phyloP scores from a whole-genome alignment of 1,139 yeast species.

The Suhomyces terraborum region DNA sequence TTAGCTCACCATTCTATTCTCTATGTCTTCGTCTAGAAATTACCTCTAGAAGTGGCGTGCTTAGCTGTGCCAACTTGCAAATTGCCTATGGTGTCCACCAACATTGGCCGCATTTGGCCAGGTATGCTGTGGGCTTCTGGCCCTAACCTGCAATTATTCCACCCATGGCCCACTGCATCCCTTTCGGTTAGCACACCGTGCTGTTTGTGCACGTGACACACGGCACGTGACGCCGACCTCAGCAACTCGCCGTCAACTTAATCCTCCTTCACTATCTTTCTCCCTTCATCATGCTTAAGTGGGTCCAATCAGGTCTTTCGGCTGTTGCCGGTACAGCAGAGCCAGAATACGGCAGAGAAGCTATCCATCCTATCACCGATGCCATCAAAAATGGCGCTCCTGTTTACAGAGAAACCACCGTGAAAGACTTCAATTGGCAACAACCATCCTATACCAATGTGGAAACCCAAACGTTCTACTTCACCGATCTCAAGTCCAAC shows the following conservation, averaged over 20 bases:
- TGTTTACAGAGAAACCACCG: conserved; percentile 48
- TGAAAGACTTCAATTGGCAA: conserved; percentile 72
- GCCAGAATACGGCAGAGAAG: conserved; percentile 93
- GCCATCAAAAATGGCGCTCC: conserved; percentile 46
- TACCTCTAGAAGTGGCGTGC: no score
- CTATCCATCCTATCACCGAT: conserved; percentile 80
- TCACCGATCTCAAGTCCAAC: conserved; percentile 62
- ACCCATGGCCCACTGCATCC: no score
- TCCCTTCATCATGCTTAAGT: conserved; percentile 58
- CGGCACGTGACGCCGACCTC: conserved; percentile 4
- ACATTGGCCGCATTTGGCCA: no score
- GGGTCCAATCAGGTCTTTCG: conserved; percentile 87
- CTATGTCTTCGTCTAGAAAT: no score
- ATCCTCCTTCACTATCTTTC: not conserved
- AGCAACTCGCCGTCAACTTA: conserved; percentile 5
- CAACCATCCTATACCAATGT: conserved; percentile 83
- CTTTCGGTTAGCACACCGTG: no score
- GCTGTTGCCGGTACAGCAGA: conserved; percentile 97
- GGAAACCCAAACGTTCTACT: conserved; percentile 92
- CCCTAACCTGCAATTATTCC: no score
- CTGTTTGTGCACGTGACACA: conserved; percentile 1
- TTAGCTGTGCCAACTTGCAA: no score
- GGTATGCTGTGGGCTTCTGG: no score
- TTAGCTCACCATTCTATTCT: no score
- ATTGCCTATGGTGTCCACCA: no score